Conservation (phyloP, 73 alveolate genomes). For the Paramecium bursaria region DNA sequence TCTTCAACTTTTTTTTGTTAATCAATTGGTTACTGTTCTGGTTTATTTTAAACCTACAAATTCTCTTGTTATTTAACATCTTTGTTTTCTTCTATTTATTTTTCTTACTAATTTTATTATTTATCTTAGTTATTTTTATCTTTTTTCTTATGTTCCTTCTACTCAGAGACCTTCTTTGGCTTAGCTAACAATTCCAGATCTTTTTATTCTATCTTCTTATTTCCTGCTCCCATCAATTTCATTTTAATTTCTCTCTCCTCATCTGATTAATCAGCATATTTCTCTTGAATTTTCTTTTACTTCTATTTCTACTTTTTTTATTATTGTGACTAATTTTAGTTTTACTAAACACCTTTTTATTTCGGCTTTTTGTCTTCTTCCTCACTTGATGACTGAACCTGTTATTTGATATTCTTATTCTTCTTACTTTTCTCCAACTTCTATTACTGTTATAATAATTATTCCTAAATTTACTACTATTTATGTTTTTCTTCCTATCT, state of each 20-base stretch:
- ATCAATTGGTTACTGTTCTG: slow-evolving; percentile 22
- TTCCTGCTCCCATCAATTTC: slow-evolving; percentile 84
- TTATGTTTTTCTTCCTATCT: slow-evolving; percentile 63
- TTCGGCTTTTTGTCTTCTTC: not conserved
- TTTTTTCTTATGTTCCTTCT: slow-evolving; percentile 8
- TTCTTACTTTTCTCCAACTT: slow-evolving; percentile 23
- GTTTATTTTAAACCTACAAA: not conserved
- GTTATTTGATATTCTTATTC: slow-evolving; percentile 44
- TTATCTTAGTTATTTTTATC: slow-evolving; percentile 1
- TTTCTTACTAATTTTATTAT: slow-evolving; percentile 12
- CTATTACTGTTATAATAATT: slow-evolving; percentile 59
- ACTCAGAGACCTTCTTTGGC: slow-evolving; percentile 64
- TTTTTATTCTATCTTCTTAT: slow-evolving; percentile 59
- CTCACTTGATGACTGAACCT: slow-evolving; percentile 22
- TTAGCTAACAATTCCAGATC: slow-evolving; percentile 32
- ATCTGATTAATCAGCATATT: slow-evolving; percentile 90
- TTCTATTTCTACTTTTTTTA: slow-evolving; percentile 80
- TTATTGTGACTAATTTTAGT: slow-evolving; percentile 16
- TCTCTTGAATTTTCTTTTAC: slow-evolving; percentile 82
- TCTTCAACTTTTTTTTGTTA: slow-evolving; percentile 1
- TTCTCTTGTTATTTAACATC: slow-evolving; percentile 50
- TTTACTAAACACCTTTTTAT: slow-evolving; percentile 32
- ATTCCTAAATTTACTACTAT: slow-evolving; percentile 52
- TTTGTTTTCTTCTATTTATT: slow-evolving; percentile 39
- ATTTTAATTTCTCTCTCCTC: slow-evolving; percentile 85